These are phyloP conservation scores for Scopulariopsis brevicaulis DNA, from an alignment of 2,329 filamentous ascomycete species.

Conservation along the genomic window DNA sequence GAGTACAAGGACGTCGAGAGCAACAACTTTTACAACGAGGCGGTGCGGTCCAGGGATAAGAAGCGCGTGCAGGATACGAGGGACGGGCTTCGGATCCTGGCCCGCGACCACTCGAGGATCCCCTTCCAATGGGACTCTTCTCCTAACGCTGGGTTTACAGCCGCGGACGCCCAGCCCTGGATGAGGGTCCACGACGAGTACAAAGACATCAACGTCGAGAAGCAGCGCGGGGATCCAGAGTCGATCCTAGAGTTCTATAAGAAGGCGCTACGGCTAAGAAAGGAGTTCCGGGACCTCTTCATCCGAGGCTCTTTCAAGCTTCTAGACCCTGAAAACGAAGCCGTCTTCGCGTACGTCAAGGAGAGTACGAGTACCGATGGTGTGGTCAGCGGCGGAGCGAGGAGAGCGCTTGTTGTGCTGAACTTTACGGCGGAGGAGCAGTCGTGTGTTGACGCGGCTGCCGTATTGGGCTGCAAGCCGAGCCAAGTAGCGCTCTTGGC, in stretches of 20 bases:
- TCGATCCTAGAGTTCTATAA: constrained; percentile 49
- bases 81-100: constrained; percentile 41
- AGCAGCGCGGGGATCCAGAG: constrained; percentile 50
- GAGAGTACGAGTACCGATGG: constrained; percentile 2
- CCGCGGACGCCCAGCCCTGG: constrained; percentile 49
- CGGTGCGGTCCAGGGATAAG: constrained; percentile 16
- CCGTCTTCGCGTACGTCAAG: constrained; percentile 1
- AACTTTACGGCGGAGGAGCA: constrained; percentile 1
- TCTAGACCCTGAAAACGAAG: constrained; percentile 8
- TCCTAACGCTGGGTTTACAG: constrained; percentile 41
- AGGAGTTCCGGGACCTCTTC: constrained; percentile 48
- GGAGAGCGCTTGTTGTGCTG: constrained; percentile 4
- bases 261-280: constrained; percentile 43
- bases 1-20: constrained; percentile 60
- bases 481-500: constrained; percentile 8
- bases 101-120: constrained; percentile 58
- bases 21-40: constrained; percentile 31
- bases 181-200: constrained; percentile 56
- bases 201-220: constrained; percentile 45
- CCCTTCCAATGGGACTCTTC: constrained; percentile 64
- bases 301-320: constrained; percentile 55
- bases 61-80: constrained; percentile 22
- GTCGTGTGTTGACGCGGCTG: not conserved
- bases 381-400: constrained; percentile 6
- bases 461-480: not conserved